Conservation (phyloP, 139 green algal genomes). For the Gonium pectorale region DNA sequence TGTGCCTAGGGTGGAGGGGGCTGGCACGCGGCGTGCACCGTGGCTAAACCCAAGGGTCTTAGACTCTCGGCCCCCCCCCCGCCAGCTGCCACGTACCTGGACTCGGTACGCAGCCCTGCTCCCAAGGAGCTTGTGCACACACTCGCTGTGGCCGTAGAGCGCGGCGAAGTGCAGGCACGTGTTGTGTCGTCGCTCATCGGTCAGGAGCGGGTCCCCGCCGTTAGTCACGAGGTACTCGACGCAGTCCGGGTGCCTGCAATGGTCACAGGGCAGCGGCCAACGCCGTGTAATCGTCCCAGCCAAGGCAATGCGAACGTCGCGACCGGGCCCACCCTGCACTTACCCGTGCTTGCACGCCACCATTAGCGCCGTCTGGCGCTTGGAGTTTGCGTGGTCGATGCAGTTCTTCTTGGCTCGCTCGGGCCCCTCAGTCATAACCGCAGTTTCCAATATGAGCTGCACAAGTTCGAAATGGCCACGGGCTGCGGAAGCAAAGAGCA, state of each 20-base stretch:
- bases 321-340: too few relatives aligned
- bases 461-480: constrained; percentile 64
- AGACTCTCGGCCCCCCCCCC: too few relatives aligned
- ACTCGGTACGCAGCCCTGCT: constrained; percentile 23
- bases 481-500: constrained; percentile 43
- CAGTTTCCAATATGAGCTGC: constrained; percentile 64
- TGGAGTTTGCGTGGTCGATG: constrained; percentile 67
- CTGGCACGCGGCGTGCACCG: too few relatives aligned
- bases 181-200: constrained; percentile 61
- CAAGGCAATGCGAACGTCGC: too few relatives aligned
- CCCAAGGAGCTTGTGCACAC: constrained; percentile 59
- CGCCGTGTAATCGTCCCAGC: too few relatives aligned
- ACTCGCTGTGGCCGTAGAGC: constrained; percentile 60
- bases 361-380: constrained; percentile 65
- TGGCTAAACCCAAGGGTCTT: too few relatives aligned
- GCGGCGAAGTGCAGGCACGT: constrained; percentile 67
- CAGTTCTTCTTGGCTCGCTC: constrained; percentile 52
- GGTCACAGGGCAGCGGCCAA: too few relatives aligned
- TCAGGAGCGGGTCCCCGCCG: constrained; percentile 60
- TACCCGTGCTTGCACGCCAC: constrained; percentile 71
- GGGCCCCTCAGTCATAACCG: constrained; percentile 57
- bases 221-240: constrained; percentile 66
- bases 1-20: too few relatives aligned
- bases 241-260: constrained; percentile 62
- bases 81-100: constrained; percentile 23